Evolutionary conservation across 1,284 basidiomycete genomes (phyloP), one percentile per base, ranked within the genome.

Genomic region (Ceratobasidium sp.): DNA sequence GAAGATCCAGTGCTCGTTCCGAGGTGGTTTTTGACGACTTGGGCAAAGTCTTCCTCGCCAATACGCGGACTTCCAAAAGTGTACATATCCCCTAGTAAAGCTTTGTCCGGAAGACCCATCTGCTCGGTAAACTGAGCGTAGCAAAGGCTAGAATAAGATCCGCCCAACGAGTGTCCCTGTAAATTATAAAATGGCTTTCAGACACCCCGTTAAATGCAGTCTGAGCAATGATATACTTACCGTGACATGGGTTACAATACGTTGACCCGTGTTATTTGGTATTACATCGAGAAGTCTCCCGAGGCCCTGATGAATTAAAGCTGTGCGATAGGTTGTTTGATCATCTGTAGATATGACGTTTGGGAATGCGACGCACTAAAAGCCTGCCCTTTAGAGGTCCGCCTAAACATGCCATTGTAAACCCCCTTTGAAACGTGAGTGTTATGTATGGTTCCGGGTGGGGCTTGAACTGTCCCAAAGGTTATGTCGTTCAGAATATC

Each of bases 341-440:
- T 7, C 8, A 53, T 22, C 50, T 8, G 5, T 6, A 56, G 33
- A 56, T 56, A 19, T 5, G 33, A n/a, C n/a, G 27, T n/a, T 24
- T 53, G 2, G 33, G 53, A n/a, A 6, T 29, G 27, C 53, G n/a
- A 56, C 45, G 45, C 33, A 56, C 53, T 31, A 19, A 56, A 56
- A 6, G 53, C 8, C 53, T 29, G 27, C 53, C 53, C 14, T 2
- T 5, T 6, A 2, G 3, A 2, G 22, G 33, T 29, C 7, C 33
- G 7, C 11, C 53, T 31, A 29, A 56, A 56, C 7, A 56, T 9
- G 15, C 53, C 53, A 29, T 14, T 56, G 33, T 9, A 56, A 24
- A 56, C 53, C 19, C 53, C 53, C 11, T 56, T 56, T 19, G 53
- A 56, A 31, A 56, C 53, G n/a, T 56, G 53, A 17, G 53, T 5